phyloP scores from a whole-genome alignment of 192 early-diverging fungal genomes.

The Phycomyces nitens region DNA sequence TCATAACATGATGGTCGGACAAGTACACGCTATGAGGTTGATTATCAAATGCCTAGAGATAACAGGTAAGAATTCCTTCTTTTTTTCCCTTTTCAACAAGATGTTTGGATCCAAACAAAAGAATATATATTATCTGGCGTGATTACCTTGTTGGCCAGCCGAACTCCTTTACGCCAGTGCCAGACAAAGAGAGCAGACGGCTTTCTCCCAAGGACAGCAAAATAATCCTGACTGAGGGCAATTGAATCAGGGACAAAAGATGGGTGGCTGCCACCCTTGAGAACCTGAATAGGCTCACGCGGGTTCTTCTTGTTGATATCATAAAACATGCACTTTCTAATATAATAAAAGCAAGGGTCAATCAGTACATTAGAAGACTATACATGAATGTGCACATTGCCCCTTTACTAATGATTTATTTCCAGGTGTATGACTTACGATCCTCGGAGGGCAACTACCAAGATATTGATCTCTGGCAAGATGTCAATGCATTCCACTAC shows the following conservation, averaged over 20 bases:
- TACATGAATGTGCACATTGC: not conserved
- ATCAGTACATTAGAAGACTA: not conserved
- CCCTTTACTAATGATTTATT: not conserved
- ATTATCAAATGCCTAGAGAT: constrained; percentile 32
- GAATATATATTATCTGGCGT: not conserved
- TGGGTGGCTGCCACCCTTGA: constrained; percentile 28
- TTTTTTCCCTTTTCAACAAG: no score
- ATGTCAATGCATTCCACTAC: constrained; percentile 33
- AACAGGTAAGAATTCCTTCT: no score
- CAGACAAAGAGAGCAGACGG: constrained; percentile 38
- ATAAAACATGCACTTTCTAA: constrained; percentile 36
- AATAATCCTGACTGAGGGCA: constrained; percentile 28
- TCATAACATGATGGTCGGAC: constrained; percentile 28
- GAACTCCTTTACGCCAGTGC: constrained; percentile 37
- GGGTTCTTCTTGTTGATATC: constrained; percentile 25
- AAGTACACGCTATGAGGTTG: constrained; percentile 31
- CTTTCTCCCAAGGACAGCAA: constrained; percentile 31
- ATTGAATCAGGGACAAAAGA: constrained; percentile 34
- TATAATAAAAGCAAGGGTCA: not conserved
- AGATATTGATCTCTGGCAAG: constrained; percentile 30
- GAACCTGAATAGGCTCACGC: constrained; percentile 29
- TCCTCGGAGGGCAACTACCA: constrained; percentile 32
- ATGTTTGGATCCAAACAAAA: no score
- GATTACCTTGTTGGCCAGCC: constrained; percentile 25
- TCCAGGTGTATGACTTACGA: constrained; percentile 25